These are phyloP conservation scores for Epichloe festucae DNA, from an alignment of 2,329 filamentous ascomycete genomes.

Conservation along the genomic window DNA sequence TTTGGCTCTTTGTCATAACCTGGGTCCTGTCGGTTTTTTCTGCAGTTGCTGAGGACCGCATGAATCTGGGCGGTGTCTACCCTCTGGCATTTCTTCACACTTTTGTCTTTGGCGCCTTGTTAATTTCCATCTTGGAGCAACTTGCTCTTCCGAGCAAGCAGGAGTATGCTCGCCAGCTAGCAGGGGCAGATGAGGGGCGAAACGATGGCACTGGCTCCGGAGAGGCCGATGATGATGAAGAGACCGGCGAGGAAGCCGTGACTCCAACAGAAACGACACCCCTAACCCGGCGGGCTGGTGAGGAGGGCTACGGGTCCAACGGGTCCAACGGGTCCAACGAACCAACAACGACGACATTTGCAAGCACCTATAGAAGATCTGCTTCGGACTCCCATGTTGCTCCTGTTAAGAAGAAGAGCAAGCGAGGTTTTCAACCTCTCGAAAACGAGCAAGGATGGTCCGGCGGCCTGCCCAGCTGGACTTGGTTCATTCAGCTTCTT, in stretches of 20 bases:
- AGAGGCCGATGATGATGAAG: background rate
- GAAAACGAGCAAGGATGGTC: constrained; percentile 80
- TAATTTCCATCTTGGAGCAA: constrained; percentile 68
- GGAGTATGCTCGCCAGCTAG: constrained; percentile 50
- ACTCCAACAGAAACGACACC: constrained; percentile 40
- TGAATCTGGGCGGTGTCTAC: constrained; percentile 64
- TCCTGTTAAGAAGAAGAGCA: constrained; percentile 8
- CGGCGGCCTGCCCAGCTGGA: constrained; percentile 61
- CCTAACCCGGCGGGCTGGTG: constrained; percentile 35
- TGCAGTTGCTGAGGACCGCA: constrained; percentile 64
- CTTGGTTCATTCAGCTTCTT: constrained; percentile 79
- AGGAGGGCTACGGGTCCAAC: constrained; percentile 21
- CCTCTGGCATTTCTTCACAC: constrained; percentile 70
- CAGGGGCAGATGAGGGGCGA: constrained; percentile 33
- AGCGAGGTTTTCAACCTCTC: constrained; percentile 31
- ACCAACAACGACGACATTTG: constrained; percentile 37
- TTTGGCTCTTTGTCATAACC: constrained; percentile 70
- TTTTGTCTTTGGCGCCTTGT: constrained; percentile 57
- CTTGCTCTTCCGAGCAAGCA: constrained; percentile 62
- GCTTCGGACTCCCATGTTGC: constrained; percentile 17
- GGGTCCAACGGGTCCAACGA: constrained; percentile 19
- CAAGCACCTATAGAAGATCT: constrained; percentile 41
- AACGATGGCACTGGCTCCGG: constrained; percentile 19
- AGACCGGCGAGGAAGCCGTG: constrained; percentile 14
- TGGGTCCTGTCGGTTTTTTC: constrained; percentile 62